Evolutionary conservation across 805 yeast genomes (phyloP), one percentile per base, ranked within the genome.

Genomic region (Brettanomyces naardenensis): DNA sequence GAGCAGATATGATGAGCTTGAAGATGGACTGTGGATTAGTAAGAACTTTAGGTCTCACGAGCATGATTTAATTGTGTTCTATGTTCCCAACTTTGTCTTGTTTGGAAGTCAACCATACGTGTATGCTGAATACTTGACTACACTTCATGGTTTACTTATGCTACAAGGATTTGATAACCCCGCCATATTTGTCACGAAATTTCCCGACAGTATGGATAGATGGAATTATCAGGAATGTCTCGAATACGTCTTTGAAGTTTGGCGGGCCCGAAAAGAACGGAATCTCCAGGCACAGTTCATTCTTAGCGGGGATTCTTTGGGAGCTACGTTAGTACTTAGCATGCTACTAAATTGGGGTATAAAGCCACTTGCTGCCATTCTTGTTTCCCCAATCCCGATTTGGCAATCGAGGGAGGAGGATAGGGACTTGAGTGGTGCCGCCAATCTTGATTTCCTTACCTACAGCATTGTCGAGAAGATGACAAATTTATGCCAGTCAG

Each of bases 101-200:
- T 46, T 61, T n/a, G 48, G 54, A 2, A 44, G 37, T 7, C 55
- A 64, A 1, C 65, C 69, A 2, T 63, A 63, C 44, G 59, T 66
- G 40, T 71, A 70, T 42, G 39, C 61, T 10, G 79, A 73, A 47
- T 73, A 60, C 45, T 41, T 72, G 28, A 55, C 63, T 31, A 54
- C 68, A 4, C 44, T 70, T 32, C 58, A 66, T 19, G 60, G 65
- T 2, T 52, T 66, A 15, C 54, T 74, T 25, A 58, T 65, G 20
- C 54, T 65, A 36, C 73, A 69, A 44, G 79, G 79, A 1, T 73
- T 73, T 44, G 41, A 50, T 19, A 69, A 66, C 43, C 79, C 80
- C 1, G 65, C 61, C 4, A 54, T 68, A 3, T 66, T 66, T 29
- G 56, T 69, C 6, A 52, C 65, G 17, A 61, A 67, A 19, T 33